Percentiles rank a stretch among this genome's conserved stretches.
Conservation (phyloP, 192 early-diverging fungal genomes). For the Entomortierella chlamydospora region DNA sequence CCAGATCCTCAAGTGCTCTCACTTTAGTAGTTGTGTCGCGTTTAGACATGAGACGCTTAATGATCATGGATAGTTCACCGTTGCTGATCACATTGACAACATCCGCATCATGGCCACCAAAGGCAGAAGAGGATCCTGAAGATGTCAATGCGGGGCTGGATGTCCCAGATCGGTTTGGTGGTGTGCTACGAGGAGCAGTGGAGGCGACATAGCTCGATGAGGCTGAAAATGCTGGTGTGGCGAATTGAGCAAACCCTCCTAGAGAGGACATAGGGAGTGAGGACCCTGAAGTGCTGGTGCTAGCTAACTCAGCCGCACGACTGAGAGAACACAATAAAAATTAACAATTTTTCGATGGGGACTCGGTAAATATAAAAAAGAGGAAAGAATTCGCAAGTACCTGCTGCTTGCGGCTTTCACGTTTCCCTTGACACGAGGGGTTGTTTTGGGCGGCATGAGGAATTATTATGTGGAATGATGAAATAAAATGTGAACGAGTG, state of each 20-base stretch:
- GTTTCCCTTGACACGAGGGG: conserved; percentile 85
- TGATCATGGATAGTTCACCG: conserved; percentile 73
- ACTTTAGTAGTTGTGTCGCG: conserved; percentile 88
- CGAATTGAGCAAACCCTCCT: conserved; percentile 77
- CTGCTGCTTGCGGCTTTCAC: conserved; percentile 88
- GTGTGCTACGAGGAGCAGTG: conserved; percentile 37
- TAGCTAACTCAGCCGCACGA: conserved; percentile 71
- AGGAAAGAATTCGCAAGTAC: too few species aligned
- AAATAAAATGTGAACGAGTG: not conserved
- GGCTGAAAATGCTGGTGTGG: conserved; percentile 45
- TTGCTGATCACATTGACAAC: conserved; percentile 58
- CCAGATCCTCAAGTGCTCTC: conserved; percentile 88
- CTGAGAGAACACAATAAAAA: conserved; percentile 28
- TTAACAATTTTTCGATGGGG: conserved; percentile 11
- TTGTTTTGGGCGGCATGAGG: conserved; percentile 62
- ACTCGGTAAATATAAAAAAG: too few species aligned
- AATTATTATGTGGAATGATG: not conserved
- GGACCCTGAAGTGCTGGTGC: conserved; percentile 42
- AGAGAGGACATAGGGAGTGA: conserved; percentile 62
- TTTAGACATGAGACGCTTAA: conserved; percentile 87
- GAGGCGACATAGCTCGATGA: conserved; percentile 49
- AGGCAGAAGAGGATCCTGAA: conserved; percentile 26
- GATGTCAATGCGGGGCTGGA: conserved; percentile 13
- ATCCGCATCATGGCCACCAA: conserved; percentile 55
- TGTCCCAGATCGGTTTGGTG: conserved; percentile 27